These are phyloP conservation scores for Umbelopsis sp. DNA, from an alignment of 192 early-diverging fungal species.

Conservation along the genomic window DNA sequence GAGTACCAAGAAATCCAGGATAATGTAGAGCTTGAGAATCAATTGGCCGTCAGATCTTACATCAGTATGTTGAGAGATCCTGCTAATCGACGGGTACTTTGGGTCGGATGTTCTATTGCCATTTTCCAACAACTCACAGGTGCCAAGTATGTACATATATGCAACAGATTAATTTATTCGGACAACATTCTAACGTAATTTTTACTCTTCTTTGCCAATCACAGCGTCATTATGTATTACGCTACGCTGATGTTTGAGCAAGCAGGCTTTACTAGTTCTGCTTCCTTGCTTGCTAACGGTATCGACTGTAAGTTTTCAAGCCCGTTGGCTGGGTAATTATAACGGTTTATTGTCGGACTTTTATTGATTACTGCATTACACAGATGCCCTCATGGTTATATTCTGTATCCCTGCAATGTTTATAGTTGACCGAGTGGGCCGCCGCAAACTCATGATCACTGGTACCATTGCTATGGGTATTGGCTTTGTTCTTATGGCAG, in stretches of 20 bases:
- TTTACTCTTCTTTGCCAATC: background rate
- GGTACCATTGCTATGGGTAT: conserved; percentile 29
- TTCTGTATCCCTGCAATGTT: conserved; percentile 82
- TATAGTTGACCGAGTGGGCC: conserved; percentile 39
- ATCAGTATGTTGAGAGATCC: conserved; percentile 48
- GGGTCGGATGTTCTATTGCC: conserved; percentile 58
- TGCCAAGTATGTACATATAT: conserved; percentile 50
- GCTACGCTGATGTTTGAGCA: conserved; percentile 59
- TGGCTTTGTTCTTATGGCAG: conserved; percentile 34
- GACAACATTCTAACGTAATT: too few species aligned
- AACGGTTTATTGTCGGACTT: background rate
- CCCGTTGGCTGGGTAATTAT: too few species aligned
- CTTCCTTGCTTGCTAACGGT: conserved; percentile 48
- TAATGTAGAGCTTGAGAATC: conserved; percentile 61
- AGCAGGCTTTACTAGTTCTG: conserved; percentile 27
- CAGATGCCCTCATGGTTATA: conserved; percentile 73
- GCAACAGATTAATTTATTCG: too few species aligned
- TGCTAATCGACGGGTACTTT: conserved; percentile 56
- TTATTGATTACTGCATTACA: background rate
- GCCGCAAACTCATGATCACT: conserved; percentile 27
- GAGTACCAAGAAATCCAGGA: conserved; percentile 75
- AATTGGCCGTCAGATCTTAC: conserved; percentile 61
- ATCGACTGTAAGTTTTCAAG: conserved; percentile 65
- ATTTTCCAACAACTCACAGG: conserved; percentile 83
- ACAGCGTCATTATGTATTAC: conserved; percentile 73